A percentile compares a stretch with the other conserved stretches of the same genome.
phyloP scores from a whole-genome alignment of 176 grass and related monocot genomes.

The Sorghum bicolor region DNA sequence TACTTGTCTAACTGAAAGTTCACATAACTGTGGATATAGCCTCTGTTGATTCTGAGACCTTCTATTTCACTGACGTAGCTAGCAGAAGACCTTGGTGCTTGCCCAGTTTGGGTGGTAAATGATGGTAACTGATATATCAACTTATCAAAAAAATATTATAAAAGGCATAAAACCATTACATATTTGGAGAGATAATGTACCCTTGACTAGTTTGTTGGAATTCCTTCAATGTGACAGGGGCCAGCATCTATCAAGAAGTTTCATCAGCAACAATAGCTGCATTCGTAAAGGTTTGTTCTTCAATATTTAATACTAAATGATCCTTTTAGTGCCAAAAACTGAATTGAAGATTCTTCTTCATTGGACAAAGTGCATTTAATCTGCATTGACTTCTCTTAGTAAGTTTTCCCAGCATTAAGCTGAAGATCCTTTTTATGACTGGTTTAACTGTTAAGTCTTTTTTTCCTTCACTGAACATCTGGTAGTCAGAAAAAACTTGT shows the following conservation, averaged over 20 bases:
- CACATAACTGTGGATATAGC: conserved; percentile 1
- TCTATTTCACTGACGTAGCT: conserved; percentile 52
- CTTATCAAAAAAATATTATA: conserved; percentile 13
- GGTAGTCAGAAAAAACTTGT: neutral
- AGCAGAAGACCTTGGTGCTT: conserved; percentile 83
- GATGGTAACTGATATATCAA: conserved; percentile 54
- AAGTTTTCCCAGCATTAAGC: conserved; percentile 1
- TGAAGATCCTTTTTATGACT: neutral
- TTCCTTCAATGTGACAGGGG: conserved; percentile 55
- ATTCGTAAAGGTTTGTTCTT: conserved; percentile 78
- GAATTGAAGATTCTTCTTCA: neutral
- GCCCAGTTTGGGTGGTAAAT: conserved; percentile 86
- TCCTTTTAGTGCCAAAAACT: neutral
- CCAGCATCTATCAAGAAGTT: conserved; percentile 69
- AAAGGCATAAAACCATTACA: neutral
- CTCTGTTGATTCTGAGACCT: conserved; percentile 21
- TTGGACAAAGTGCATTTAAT: neutral
- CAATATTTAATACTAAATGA: neutral
- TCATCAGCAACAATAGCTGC: conserved; percentile 54
- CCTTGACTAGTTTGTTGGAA: conserved; percentile 17
- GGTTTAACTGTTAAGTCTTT: neutral
- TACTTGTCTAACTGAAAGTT: conserved; percentile 21
- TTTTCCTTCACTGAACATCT: conserved; percentile 4
- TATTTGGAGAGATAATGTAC: neutral
- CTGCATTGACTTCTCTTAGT: conserved; percentile 4